Base-by-base conservation (phyloP, 2,329 filamentous ascomycete genomes). In the Epichloe bromicola region DNA sequence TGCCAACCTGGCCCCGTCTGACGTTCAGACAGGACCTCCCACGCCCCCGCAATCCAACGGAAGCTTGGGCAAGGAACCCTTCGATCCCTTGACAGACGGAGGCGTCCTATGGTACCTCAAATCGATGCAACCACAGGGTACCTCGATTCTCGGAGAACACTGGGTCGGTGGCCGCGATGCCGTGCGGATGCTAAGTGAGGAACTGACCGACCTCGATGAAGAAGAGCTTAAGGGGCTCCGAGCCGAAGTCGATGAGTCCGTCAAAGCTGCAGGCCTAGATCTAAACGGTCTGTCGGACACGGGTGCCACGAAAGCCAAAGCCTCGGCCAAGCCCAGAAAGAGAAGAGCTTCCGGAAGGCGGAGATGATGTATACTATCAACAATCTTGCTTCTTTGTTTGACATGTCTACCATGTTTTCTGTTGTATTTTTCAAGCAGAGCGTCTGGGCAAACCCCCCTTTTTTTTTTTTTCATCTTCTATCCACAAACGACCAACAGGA, bases 41-140 rank as follows among this genome's bases (percentile, higher is more conserved):
- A 86, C 83, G 2, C 83, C 83, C 26, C 83, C 83, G 1, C 76
- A 81, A 49, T 86, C 79, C 1, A 82, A 79, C 55, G 77, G 76
- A 43, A 80, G 76, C 55, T 67, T 78, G 14, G 69, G 69, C 40
- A 67, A 69, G 51, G 74, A 77, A 43, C 65, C 73, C 2, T 56
- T 61, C 4, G 78, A 81, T 37, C 71, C 76, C 12, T 71, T 88
- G 43, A 77, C 77, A 2, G 75, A 84, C 46, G 91, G 91, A 52
- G 91, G 91, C 36, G 74, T 95, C 12, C 81, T 88, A 7, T 96
- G 89, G 88, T 95, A 95, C 65, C 78, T 95, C 53, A 79, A 86
- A 61, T 76, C 80, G 8, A 94, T 94, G 62, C 80, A 93, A 48
- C 85, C 86, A 1, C 50, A 80, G 49, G 91, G 89, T 51, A 95